Conservation (phyloP, 805 yeast genomes). For the Clavispora fructus region DNA sequence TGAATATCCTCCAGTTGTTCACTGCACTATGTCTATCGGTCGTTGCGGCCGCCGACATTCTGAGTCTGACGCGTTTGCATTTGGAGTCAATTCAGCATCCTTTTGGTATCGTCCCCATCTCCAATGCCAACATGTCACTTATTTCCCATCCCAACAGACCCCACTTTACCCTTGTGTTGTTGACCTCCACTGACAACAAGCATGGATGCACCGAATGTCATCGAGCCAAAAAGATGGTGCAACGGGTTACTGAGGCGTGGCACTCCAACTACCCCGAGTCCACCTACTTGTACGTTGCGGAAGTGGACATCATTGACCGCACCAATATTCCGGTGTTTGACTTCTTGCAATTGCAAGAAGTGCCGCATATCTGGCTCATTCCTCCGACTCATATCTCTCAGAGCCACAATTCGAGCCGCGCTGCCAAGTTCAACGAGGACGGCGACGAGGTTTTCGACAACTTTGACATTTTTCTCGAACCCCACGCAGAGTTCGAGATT, state of each 20-base stretch:
- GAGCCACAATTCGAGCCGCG: constrained; percentile 8
- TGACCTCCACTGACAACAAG: constrained; percentile 44
- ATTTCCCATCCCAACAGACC: constrained; percentile 26
- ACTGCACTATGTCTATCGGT: neutral
- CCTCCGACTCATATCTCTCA: constrained; percentile 40
- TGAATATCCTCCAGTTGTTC: neutral
- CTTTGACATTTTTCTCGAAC: constrained; percentile 20
- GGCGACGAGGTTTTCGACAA: constrained; percentile 13
- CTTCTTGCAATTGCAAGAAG: constrained; percentile 39
- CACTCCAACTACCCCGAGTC: constrained; percentile 37
- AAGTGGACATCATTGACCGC: constrained; percentile 44
- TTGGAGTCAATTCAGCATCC: neutral
- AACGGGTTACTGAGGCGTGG: constrained; percentile 41
- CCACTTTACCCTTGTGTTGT: constrained; percentile 45
- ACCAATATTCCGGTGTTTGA: constrained; percentile 39
- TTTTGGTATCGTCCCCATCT: constrained; percentile 7
- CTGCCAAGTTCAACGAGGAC: constrained; percentile 17
- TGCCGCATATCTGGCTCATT: constrained; percentile 66
- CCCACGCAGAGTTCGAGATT: constrained; percentile 31
- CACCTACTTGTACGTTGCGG: constrained; percentile 40
- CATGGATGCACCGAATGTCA: constrained; percentile 47
- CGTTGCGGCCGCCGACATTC: neutral
- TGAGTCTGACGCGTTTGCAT: neutral
- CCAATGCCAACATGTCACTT: constrained; percentile 7
- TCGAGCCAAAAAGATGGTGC: constrained; percentile 36